Percentiles rank a stretch among this genome's conserved stretches.
phyloP scores from a whole-genome alignment of 1,284 basidiomycete species.

The Cryptococcus maquisensis region DNA sequence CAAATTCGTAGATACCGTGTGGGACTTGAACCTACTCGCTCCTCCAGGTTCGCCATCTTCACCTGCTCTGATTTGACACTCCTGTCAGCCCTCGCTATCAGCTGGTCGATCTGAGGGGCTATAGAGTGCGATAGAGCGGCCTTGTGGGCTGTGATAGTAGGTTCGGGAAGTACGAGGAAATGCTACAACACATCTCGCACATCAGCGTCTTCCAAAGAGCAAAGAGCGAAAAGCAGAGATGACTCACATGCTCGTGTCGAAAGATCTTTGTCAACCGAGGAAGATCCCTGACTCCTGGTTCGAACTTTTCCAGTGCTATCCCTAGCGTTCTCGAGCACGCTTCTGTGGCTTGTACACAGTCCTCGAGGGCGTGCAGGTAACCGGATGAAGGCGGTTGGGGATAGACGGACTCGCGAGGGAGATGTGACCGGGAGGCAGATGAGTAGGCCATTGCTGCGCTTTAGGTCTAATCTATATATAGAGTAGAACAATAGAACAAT shows the following conservation, averaged over 20 bases:
- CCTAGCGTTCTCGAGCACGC: slow-evolving; percentile 24
- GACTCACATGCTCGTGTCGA: slow-evolving; percentile 39
- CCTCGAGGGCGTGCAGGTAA: slow-evolving; percentile 39
- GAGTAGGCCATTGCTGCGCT: slow-evolving; percentile 10
- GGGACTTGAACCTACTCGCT: slow-evolving; percentile 26
- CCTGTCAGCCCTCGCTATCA: slow-evolving; percentile 36
- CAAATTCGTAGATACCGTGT: not conserved
- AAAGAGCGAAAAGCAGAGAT: not conserved
- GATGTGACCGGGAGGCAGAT: slow-evolving; percentile 5
- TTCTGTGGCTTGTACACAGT: slow-evolving; percentile 44
- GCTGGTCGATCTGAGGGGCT: slow-evolving; percentile 42
- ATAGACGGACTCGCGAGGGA: slow-evolving; percentile 23
- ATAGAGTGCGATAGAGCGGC: slow-evolving; percentile 34
- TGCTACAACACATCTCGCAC: slow-evolving; percentile 26
- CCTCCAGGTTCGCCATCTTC: slow-evolving; percentile 32
- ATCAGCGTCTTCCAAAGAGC: not conserved
- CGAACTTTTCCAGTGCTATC: slow-evolving; percentile 21
- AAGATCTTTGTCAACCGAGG: slow-evolving; percentile 40
- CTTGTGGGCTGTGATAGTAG: slow-evolving; percentile 37
- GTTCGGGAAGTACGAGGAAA: slow-evolving; percentile 43
- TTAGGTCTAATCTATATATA: not conserved
- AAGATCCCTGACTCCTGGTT: slow-evolving; percentile 39
- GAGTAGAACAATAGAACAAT: not conserved
- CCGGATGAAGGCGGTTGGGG: slow-evolving; percentile 24
- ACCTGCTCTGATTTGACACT: slow-evolving; percentile 23